Percentiles rank a stretch among this genome's conserved stretches.
Conservation (phyloP, 495 filamentous ascomycete genomes). For the Aspergillus cavernicola region DNA sequence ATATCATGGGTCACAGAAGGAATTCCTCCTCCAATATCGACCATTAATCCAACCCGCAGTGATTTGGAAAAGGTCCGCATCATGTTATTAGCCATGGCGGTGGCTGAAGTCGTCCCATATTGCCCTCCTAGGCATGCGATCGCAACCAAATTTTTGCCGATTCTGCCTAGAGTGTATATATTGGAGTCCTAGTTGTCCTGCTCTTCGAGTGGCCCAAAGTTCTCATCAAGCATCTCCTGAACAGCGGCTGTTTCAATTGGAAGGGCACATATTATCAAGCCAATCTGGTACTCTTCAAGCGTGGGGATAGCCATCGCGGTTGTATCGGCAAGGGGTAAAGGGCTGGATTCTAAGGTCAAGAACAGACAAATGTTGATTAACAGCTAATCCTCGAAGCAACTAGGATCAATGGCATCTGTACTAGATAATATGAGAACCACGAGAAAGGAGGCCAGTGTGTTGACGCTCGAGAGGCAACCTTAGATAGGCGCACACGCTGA, state of each 20-base stretch:
- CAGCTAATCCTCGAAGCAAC: too few relatives aligned
- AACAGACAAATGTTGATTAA: too few relatives aligned
- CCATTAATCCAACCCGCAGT: not conserved
- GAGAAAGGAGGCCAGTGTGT: too few relatives aligned
- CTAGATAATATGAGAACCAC: too few relatives aligned
- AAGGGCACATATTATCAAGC: slow-evolving; percentile 50
- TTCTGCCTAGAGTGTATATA: slow-evolving; percentile 38
- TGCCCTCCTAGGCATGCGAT: slow-evolving; percentile 36
- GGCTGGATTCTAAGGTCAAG: too few relatives aligned
- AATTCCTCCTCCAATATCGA: not conserved
- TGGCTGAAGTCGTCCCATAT: slow-evolving; percentile 37
- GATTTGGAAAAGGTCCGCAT: slow-evolving; percentile 38
- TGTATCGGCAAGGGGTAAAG: too few relatives aligned
- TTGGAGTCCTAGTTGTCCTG: slow-evolving; percentile 28
- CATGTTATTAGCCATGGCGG: slow-evolving; percentile 38
- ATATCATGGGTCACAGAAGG: not conserved
- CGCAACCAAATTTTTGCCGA: slow-evolving; percentile 42
- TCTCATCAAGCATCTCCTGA: slow-evolving; percentile 43
- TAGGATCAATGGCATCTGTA: too few relatives aligned
- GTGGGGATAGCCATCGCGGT: too few relatives aligned
- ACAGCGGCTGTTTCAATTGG: slow-evolving; percentile 42
- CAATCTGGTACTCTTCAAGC: slow-evolving; percentile 43
- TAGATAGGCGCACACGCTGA: too few relatives aligned
- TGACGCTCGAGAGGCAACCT: too few relatives aligned
- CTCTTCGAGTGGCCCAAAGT: slow-evolving; percentile 27